Evolutionary conservation across 805 yeast genomes (phyloP).

Genomic region (Kluyveromyces siamensis): DNA sequence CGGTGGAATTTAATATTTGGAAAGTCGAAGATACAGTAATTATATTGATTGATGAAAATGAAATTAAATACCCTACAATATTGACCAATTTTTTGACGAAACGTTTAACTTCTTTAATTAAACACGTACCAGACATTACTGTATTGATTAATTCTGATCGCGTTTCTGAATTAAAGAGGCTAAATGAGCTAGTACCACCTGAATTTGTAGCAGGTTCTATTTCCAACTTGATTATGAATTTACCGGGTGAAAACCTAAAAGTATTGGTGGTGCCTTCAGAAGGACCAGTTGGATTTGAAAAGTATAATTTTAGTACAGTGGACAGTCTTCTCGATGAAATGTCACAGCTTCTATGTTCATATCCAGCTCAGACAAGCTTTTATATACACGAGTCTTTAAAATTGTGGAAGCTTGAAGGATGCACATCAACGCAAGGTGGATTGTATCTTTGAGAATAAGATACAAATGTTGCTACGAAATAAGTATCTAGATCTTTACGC

Average conservation of each 20-base stretch:
- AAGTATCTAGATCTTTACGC: not conserved
- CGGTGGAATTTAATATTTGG: not conserved
- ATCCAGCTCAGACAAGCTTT: not conserved
- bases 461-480: not conserved
- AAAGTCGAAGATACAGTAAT: conserved; percentile 13
- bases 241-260: conserved; percentile 7
- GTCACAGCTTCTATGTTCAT: not conserved
- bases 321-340: conserved; percentile 6
- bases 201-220: conserved; percentile 49
- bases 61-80: conserved; percentile 28
- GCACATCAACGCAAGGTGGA: conserved; percentile 1
- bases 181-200: conserved; percentile 41
- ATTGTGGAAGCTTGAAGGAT: not conserved
- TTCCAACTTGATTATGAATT: conserved; percentile 19
- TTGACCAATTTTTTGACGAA: conserved; percentile 24
- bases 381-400: not conserved
- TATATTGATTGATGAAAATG: conserved; percentile 21
- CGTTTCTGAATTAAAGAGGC: conserved; percentile 14
- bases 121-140: conserved; percentile 24
- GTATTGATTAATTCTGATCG: conserved; percentile 16
- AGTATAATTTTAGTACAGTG: conserved; percentile 28
- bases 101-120: conserved; percentile 14
- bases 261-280: conserved; percentile 37
- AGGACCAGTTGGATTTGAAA: conserved; percentile 55
- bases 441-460: not conserved